Evolutionary conservation across 2,329 filamentous ascomycete genomes (phyloP).

Genomic region (Monosporascus sp.): DNA sequence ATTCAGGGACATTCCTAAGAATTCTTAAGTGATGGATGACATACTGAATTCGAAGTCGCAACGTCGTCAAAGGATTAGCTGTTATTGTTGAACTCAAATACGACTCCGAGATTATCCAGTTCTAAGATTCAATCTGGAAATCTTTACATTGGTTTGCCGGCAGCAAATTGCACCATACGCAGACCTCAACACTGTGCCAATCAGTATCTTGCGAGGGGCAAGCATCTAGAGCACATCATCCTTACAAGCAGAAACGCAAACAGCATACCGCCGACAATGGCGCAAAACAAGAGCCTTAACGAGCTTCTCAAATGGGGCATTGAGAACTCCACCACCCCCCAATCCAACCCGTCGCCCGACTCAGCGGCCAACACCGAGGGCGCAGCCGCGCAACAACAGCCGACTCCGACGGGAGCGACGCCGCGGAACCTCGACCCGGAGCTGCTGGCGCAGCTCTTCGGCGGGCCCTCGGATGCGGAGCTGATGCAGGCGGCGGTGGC

Average conservation of each 20-base stretch:
- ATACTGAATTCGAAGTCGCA: not conserved
- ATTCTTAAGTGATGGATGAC: not conserved
- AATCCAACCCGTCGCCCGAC: not conserved
- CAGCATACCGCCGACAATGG: conserved; percentile 18
- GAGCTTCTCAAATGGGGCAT: conserved; percentile 74
- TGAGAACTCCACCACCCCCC: conserved; percentile 33
- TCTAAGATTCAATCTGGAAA: too few species aligned
- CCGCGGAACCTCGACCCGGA: conserved; percentile 53
- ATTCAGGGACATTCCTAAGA: not conserved
- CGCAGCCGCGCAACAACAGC: conserved; percentile 10
- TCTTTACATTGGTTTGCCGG: too few species aligned
- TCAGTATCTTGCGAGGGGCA: not conserved
- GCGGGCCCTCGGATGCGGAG: conserved; percentile 83
- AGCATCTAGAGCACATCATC: not conserved
- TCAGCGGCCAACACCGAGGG: not conserved
- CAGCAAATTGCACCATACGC: too few species aligned
- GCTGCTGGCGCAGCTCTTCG: conserved; percentile 67
- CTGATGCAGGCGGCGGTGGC: conserved; percentile 84
- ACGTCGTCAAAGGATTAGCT: not conserved
- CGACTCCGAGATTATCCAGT: too few species aligned
- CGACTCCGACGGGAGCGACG: conserved; percentile 21
- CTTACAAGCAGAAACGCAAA: not conserved
- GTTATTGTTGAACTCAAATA: not conserved
- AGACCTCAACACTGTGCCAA: too few species aligned
- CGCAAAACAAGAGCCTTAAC: conserved; percentile 61